Evolutionary conservation across 108 stramenopile genomes (phyloP).

Genomic region (Chaetoceros tenuissimus): DNA sequence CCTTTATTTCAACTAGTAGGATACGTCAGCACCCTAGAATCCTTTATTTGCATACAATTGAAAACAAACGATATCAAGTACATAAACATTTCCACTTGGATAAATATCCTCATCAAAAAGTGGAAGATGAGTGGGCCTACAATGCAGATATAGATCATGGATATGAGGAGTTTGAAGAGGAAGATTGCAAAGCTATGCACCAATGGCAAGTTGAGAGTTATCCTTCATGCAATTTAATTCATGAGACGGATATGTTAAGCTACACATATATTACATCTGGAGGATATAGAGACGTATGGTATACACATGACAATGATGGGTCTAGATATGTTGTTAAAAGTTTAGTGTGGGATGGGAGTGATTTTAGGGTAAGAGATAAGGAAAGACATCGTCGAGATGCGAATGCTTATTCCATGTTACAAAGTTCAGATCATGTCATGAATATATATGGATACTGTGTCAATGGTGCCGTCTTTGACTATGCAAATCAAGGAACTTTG

Average conservation of each 20-base stretch:
- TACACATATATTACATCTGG: slow-evolving; percentile 5
- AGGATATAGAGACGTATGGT: background rate
- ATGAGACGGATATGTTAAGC: slow-evolving; percentile 48
- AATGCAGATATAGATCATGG: background rate
- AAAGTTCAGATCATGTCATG: slow-evolving; percentile 39
- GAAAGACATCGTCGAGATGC: slow-evolving; percentile 76
- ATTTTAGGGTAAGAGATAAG: slow-evolving; percentile 26
- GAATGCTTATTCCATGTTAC: slow-evolving; percentile 37
- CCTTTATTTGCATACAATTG: no score
- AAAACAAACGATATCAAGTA: no score
- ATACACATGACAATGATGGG: background rate
- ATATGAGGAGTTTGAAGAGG: slow-evolving; percentile 19
- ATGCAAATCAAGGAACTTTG: slow-evolving; percentile 50
- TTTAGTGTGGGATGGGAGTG: background rate
- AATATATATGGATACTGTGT: slow-evolving; percentile 61
- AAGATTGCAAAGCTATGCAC: slow-evolving; percentile 42
- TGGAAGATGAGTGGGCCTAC: background rate
- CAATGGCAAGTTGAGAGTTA: slow-evolving; percentile 48
- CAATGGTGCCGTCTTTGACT: slow-evolving; percentile 62
- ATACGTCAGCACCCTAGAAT: no score
- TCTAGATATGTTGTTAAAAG: background rate
- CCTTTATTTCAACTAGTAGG: no score
- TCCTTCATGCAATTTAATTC: slow-evolving; percentile 65
- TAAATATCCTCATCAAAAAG: no score
- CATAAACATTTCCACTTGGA: no score